Evolutionary conservation across 192 early-diverging fungal genomes (phyloP), one percentile per base, ranked within the genome.

Genomic region (Coemansia sp.): DNA sequence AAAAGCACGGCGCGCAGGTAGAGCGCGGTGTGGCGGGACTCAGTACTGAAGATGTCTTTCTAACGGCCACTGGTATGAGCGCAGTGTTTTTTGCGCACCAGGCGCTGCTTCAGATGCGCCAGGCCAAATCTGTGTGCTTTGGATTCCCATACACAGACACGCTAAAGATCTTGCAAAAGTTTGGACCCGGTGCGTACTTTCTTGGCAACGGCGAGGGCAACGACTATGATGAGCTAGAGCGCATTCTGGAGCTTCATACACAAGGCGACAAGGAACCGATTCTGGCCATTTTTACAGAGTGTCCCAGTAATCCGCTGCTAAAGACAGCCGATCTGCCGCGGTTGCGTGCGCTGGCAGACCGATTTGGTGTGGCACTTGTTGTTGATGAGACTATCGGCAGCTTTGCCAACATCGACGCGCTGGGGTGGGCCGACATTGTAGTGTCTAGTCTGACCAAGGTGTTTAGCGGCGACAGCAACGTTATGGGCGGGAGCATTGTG

Each of bases 131-230:
- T 60, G 86, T 96, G 4, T 94, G 94, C 65, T 98, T 92, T 84
- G 95, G 96, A 0, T 98, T 98, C 66, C 89, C 94, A 6, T 98
- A 98, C 79, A 87, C 90, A 2, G 96, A 98, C 71, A 95, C 94
- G n/a, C 83, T 98, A 21, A 98, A 98, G 77, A 91, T 98, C 38
- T 85, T 96, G 58, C 76, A 98, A 76, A 95, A 96, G 74, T 96
- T 97, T 83, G 95, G 94, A 0, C 75, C 89, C 46, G 94, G 96
- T 22, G 90, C 88, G 47, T 82, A 90, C 69, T 95, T 97, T 69
- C 86, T 90, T 55, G 95, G 93, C n/a, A 72, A 89, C 57, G 94
- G 94, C 36, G 87, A 90, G 44, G 82, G 82, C n/a, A 53, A 60
- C 3, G 92, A 93, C 59, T 86, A 94, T 52, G 88, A 86, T n/a